Evolutionary conservation across 179 eudicot genomes (phyloP), one percentile per base, ranked within the genome.

Genomic region (Sideroxylon spinosum): DNA sequence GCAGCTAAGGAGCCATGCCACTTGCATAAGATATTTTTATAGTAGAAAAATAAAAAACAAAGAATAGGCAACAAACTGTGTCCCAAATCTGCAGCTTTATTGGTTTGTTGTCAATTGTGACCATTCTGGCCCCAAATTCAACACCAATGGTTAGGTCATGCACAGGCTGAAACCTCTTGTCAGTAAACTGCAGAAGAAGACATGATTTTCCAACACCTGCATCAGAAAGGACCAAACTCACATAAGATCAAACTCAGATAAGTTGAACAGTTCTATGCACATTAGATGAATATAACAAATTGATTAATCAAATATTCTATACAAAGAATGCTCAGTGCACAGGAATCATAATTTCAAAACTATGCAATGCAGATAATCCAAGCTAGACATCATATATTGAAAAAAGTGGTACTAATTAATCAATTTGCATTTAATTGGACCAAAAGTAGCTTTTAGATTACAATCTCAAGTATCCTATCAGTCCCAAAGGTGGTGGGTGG

Each of bases 111-210:
- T 82, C 87, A 16, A 85, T 79, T n/a, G 83, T 85, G 64, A 85
- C 80, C 87, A 85, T 85, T 76, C 87, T 78, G 49, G 87, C 87
- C 68, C 87, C 87, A 82, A 85, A 85, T 78, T 85, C 87, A 62
- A 82, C 87, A 50, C 87, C 87, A 77, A 85, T 85, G 69, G 85
- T 85, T 61, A 85, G 83, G 78, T 85, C 87, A 79, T 85, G 87
- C 53, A 85, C 87, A 1, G 85, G 87, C 71, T 85, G 87, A 76
- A 85, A 85, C 68, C 87, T 78, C 71, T 85, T 85, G 79, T 85
- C 87, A 0, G 87, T 85, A 46, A 85, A 85, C 76, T 85, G 87
- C 23, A 85, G 80, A 77, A 85, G 87, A 79, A 85, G 83, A 82
- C 85, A 85, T 55, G 87, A 85, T 71, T 85, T 85, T 56, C 87